Evolutionary conservation across 441 rosid species (phyloP).

Genomic region (Kokia cookei): DNA sequence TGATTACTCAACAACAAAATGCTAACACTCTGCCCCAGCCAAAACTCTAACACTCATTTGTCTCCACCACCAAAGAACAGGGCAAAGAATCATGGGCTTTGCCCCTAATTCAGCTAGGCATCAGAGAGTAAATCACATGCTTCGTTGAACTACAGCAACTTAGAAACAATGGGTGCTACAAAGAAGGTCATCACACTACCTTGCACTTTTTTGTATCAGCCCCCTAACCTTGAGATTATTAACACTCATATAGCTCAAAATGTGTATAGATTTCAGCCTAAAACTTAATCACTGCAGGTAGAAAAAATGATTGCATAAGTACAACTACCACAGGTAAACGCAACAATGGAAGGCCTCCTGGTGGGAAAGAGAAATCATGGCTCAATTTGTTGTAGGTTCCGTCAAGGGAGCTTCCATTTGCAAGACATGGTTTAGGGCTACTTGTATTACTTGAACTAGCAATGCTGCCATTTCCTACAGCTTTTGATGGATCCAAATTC

Average conservation of each 20-base stretch:
- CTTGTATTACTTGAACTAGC: constrained; percentile 60
- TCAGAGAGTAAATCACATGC: neutral
- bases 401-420: constrained; percentile 60
- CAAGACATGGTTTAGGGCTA: constrained; percentile 36
- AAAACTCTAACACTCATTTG: neutral
- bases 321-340: constrained; percentile 91
- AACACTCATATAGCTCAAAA: neutral
- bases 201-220: neutral
- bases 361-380: constrained; percentile 55
- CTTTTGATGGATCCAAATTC: constrained; percentile 68
- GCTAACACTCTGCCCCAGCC: neutral
- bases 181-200: neutral
- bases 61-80: neutral
- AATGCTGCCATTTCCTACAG: constrained; percentile 55
- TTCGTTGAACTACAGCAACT: neutral
- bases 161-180: neutral
- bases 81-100: neutral
- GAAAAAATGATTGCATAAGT: constrained; percentile 18
- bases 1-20: neutral
- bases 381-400: constrained; percentile 29
- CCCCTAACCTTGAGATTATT: neutral
- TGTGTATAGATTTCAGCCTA: neutral
- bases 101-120: neutral
- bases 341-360: constrained; percentile 72
- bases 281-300: neutral